Conservation (phyloP, 345 rosid species). For the Gossypium sturtianum region DNA sequence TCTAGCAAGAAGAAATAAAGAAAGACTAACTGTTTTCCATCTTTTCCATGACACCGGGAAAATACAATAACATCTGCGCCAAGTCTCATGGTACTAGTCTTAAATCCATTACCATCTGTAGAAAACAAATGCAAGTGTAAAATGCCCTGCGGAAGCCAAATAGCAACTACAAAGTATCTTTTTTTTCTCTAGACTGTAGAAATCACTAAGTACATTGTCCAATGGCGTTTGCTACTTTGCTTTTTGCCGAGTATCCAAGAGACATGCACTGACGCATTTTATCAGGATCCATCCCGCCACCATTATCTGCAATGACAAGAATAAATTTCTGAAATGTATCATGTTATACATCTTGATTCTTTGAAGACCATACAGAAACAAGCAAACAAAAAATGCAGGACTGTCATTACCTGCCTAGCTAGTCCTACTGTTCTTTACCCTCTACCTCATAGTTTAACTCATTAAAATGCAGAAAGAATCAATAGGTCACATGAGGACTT, state of each 20-base stretch:
- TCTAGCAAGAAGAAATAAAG: neutral
- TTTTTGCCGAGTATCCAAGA: constrained; percentile 72
- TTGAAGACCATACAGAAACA: neutral
- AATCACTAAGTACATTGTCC: constrained; percentile 59
- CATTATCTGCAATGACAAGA: constrained; percentile 55
- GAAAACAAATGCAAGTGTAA: neutral
- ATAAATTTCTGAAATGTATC: neutral
- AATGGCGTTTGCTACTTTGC: constrained; percentile 57
- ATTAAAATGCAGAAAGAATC: neutral
- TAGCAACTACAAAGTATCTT: neutral
- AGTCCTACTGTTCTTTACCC: neutral
- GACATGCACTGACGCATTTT: constrained; percentile 78
- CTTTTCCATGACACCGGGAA: constrained; percentile 60
- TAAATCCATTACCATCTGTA: neutral
- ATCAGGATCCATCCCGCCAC: constrained; percentile 94
- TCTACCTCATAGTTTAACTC: neutral
- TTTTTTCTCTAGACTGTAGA: neutral
- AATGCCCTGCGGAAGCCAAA: neutral
- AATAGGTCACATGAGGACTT: neutral
- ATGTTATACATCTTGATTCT: neutral
- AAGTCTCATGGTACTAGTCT: constrained; percentile 84
- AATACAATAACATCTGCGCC: constrained; percentile 99
- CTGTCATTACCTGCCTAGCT: neutral
- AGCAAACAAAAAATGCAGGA: neutral
- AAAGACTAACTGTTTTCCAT: constrained; percentile 52